Evolutionary conservation across 2,329 filamentous ascomycete species (phyloP).

Genomic region (Cercospora janseana): DNA sequence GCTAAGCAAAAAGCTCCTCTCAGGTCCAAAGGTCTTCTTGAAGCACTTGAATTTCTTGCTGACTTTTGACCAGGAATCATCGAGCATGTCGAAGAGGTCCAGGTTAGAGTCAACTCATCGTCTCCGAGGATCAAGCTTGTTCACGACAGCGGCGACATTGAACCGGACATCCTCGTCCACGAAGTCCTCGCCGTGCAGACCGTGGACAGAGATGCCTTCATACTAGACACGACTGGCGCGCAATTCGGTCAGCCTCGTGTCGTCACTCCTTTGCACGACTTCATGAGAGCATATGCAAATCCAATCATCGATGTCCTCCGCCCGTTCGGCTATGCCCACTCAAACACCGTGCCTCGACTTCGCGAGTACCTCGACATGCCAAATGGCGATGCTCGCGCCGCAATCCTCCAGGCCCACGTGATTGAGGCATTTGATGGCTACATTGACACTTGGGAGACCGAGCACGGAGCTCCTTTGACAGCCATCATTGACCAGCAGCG

Average conservation of each 20-base stretch:
- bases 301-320: background rate
- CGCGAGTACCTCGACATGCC: background rate
- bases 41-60: too few species aligned
- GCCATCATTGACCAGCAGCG: too few species aligned
- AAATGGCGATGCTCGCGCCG: background rate
- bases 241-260: background rate
- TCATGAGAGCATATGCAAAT: background rate
- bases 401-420: background rate
- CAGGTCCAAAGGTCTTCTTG: background rate
- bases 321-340: background rate
- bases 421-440: background rate
- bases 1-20: background rate
- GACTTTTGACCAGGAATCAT: background rate
- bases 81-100: background rate
- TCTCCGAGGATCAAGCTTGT: background rate
- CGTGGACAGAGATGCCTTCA: background rate
- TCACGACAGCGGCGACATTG: background rate
- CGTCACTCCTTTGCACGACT: background rate
- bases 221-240: background rate
- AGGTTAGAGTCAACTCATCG: background rate
- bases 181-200: background rate
- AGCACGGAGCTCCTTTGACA: too few species aligned
- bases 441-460: too few species aligned
- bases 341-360: background rate
- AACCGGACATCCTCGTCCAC: background rate